These are phyloP conservation scores for Cryptococcus sp. DNA, from an alignment of 1,284 basidiomycete species.

Conservation along the genomic window DNA sequence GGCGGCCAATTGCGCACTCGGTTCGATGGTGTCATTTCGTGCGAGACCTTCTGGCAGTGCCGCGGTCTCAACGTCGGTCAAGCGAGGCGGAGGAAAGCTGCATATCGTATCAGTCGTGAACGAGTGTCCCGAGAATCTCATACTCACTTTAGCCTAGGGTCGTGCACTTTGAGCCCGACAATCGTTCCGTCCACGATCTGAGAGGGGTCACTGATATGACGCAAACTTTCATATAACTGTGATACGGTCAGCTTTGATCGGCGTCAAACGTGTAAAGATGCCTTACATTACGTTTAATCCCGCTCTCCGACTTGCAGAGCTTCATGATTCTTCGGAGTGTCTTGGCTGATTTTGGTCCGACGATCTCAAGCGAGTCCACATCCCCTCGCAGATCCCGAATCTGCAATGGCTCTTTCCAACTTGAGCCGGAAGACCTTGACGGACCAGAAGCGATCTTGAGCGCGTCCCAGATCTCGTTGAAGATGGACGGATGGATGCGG, in stretches of 20 bases:
- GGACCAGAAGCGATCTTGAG: slow-evolving; percentile 49
- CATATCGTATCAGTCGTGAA: background rate
- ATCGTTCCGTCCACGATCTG: slow-evolving; percentile 71
- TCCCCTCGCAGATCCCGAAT: slow-evolving; percentile 69
- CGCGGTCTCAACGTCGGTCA: slow-evolving; percentile 5
- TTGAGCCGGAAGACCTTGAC: background rate
- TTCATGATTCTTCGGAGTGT: slow-evolving; percentile 72
- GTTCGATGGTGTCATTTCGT: too few relatives aligned
- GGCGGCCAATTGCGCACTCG: slow-evolving; percentile 58
- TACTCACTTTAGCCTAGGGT: slow-evolving; percentile 60
- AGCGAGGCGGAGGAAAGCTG: slow-evolving; percentile 34
- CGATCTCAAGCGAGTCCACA: slow-evolving; percentile 79
- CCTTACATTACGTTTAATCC: slow-evolving; percentile 65
- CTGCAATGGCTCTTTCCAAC: slow-evolving; percentile 53
- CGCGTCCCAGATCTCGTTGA: slow-evolving; percentile 60
- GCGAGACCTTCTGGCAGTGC: too few relatives aligned
- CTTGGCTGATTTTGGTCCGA: slow-evolving; percentile 78
- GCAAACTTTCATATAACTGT: slow-evolving; percentile 70
- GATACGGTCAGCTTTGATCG: background rate
- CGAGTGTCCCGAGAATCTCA: background rate
- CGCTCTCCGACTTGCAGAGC: slow-evolving; percentile 59
- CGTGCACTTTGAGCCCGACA: slow-evolving; percentile 73
- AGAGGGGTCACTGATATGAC: slow-evolving; percentile 61
- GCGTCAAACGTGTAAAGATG: background rate
- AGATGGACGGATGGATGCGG: slow-evolving; percentile 72